phyloP scores from a whole-genome alignment of 495 filamentous ascomycete genomes.

The Trichoderma erinaceum region DNA sequence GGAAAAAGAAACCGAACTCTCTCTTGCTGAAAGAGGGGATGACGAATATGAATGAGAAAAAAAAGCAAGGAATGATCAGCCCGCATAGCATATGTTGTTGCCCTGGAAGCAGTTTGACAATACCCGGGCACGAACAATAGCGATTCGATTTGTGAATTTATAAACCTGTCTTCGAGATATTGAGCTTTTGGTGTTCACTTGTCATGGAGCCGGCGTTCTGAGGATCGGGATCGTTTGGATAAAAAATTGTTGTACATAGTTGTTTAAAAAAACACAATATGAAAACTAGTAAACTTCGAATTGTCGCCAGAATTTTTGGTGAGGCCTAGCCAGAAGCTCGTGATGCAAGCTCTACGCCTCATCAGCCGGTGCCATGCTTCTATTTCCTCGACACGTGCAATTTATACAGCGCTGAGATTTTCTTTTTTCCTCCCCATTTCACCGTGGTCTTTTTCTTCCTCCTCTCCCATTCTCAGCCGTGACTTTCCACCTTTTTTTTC shows the following conservation, averaged over 20 bases:
- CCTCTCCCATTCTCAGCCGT: not conserved
- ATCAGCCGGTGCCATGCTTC: constrained; percentile 6
- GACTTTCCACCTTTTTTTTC: not conserved
- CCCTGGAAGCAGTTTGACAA: not conserved
- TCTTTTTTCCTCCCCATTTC: not conserved
- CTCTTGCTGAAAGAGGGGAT: not conserved
- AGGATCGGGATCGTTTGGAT: constrained; percentile 4
- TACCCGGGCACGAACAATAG: not conserved
- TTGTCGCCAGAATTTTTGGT: not conserved
- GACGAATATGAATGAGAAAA: not conserved
- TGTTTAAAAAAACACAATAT: not conserved
- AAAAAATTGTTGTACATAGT: constrained; percentile 14
- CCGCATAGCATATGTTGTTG: not conserved
- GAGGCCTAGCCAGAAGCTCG: not conserved
- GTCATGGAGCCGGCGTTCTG: constrained; percentile 2
- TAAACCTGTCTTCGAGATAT: not conserved
- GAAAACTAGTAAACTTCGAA: not conserved
- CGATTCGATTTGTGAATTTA: not conserved
- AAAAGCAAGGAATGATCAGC: not conserved
- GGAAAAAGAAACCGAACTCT: not conserved
- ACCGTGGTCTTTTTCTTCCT: not conserved
- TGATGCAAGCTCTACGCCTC: not conserved
- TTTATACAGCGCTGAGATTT: not conserved
- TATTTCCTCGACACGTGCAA: constrained; percentile 2
- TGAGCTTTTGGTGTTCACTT: constrained; percentile 1